phyloP scores from a whole-genome alignment of 2,329 filamentous ascomycete genomes.

The Cytospora mali region DNA sequence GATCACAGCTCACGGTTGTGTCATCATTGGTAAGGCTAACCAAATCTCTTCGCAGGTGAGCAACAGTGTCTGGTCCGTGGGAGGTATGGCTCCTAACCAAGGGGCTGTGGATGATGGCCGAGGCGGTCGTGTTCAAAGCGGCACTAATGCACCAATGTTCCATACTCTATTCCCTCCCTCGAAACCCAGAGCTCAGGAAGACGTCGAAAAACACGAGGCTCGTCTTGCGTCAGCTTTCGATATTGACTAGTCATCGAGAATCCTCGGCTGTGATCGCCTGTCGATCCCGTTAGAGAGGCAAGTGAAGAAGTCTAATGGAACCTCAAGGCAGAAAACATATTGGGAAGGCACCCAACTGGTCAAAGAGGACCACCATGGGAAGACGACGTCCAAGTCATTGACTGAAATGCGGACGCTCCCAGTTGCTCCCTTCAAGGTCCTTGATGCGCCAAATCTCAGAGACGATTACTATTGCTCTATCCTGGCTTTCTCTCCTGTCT shows the following conservation, averaged over 20 bases:
- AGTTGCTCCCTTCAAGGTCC: conserved; percentile 78
- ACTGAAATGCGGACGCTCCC: conserved; percentile 56
- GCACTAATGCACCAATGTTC: conserved; percentile 72
- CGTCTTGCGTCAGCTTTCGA: conserved; percentile 79
- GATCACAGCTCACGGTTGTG: neutral
- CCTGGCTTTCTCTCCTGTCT: conserved; percentile 78
- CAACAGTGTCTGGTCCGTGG: conserved; percentile 75
- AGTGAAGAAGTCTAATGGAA: conserved; percentile 23
- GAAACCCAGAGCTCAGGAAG: conserved; percentile 54
- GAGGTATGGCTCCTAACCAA: conserved; percentile 63
- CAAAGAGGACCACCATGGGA: conserved; percentile 32
- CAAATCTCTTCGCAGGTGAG: conserved; percentile 54
- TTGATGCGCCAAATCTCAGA: conserved; percentile 85
- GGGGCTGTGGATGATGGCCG: conserved; percentile 62
- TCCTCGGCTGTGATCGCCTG: conserved; percentile 59
- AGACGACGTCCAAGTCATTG: conserved; percentile 29
- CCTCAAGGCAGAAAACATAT: conserved; percentile 36
- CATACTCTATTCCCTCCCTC: conserved; percentile 51
- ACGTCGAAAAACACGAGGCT: conserved; percentile 69
- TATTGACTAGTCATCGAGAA: conserved; percentile 69
- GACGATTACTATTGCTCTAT: conserved; percentile 96
- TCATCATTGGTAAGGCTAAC: conserved; percentile 26
- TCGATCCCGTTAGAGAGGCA: conserved; percentile 29
- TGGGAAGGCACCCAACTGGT: conserved; percentile 50
- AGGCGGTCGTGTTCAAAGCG: conserved; percentile 66